Evolutionary conservation across 1,284 basidiomycete genomes (phyloP), one percentile per base, ranked within the genome.

Genomic region (Singerocomus inundabilis): DNA sequence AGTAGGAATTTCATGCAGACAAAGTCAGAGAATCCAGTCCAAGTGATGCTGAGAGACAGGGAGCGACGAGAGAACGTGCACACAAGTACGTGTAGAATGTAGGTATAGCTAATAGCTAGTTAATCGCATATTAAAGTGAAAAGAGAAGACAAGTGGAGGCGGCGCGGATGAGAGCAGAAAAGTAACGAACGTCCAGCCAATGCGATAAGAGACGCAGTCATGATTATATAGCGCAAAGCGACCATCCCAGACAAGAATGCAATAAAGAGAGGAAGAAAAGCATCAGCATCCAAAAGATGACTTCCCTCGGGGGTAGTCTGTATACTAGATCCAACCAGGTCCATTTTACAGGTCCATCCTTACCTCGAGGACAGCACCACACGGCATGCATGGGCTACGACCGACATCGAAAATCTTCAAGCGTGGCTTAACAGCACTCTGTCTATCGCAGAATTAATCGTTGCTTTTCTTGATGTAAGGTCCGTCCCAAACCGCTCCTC

Each of bases 401-500:
- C 30, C n/a, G n/a, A 30, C 15, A 36, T 30, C 12, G 26, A 16
- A n/a, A 16, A 15, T 3, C 31, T 29, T 61, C 44, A 62, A 5
- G 61, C 45, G 12, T 66, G 69, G 24, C 45, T 66, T n/a, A 78
- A 54, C 40, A 88, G 69, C 32, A 77, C 72, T 51, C 81, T 73
- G 60, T 91, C 88, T 54, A 90, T 88, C 18, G 82, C 77, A 46
- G 79, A 75, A 59, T 89, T 90, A 64, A 91, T 88, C 25, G 74
- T 73, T 21, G 74, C 71, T 68, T 90, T 91, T 51, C 83, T 77
- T 29, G 79, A 55, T 10, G 81, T 78, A 51, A 91, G 69, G 63
- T 89, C 87, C 72, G 83, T 81, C 26, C 83, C 84, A 62, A 86
- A 94, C 56, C 80, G 79, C 51, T 84, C 81, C 70, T 95, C 91